These are phyloP conservation scores for Furcasterigmium furcatum DNA, from an alignment of 2,329 filamentous ascomycete genomes.

Conservation along the genomic window DNA sequence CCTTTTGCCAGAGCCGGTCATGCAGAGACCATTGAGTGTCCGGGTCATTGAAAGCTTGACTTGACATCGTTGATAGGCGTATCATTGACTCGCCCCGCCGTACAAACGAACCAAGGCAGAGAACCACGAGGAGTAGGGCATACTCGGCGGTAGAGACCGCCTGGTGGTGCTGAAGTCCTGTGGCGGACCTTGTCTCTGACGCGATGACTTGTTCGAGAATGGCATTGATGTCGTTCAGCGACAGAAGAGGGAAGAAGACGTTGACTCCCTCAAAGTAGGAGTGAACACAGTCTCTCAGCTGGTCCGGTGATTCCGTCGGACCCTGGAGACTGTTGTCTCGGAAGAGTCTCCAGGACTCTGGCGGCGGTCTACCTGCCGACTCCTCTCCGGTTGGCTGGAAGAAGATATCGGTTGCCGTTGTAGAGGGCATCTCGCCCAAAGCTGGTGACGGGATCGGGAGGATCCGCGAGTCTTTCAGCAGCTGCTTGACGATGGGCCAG, in stretches of 20 bases:
- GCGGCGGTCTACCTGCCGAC: neutral
- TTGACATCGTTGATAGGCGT: neutral
- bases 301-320: neutral
- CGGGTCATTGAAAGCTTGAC: neutral
- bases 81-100: slow-evolving; percentile 4
- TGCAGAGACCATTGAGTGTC: neutral
- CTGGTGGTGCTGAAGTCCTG: neutral
- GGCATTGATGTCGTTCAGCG: neutral
- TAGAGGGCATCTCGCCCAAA: slow-evolving; percentile 1
- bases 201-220: slow-evolving; percentile 3
- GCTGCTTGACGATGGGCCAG: slow-evolving; percentile 15
- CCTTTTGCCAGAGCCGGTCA: slow-evolving; percentile 18
- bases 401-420: slow-evolving; percentile 10
- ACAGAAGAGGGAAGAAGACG: slow-evolving; percentile 16
- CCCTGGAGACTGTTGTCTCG: slow-evolving; percentile 6
- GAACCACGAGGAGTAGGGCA: slow-evolving; percentile 12
- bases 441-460: neutral
- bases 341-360: slow-evolving; percentile 14
- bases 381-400: neutral
- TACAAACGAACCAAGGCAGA: slow-evolving; percentile 12
- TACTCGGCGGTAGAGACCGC: slow-evolving; percentile 4
- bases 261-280: slow-evolving; percentile 20
- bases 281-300: slow-evolving; percentile 7
- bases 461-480: slow-evolving; percentile 5
- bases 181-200: neutral